Conservation (phyloP, 2,329 filamentous ascomycete genomes). For the Paraconiothyrium sp. region DNA sequence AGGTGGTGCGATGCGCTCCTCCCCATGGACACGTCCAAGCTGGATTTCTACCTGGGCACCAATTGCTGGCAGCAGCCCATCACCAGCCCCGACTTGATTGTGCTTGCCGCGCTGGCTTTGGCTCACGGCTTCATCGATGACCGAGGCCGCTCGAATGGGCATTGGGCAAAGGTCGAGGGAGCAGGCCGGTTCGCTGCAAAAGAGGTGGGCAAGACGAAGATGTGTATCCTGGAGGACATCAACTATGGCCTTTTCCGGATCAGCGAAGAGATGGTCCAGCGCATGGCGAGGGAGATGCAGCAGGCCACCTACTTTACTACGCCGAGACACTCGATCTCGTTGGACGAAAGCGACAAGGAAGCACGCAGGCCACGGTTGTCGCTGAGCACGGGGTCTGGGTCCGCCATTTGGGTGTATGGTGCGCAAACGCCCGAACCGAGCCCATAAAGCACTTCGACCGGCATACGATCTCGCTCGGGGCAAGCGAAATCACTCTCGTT, state of each 20-base stretch:
- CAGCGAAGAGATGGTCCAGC: constrained; percentile 42
- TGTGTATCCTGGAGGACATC: constrained; percentile 47
- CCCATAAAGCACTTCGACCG: constrained; percentile 32
- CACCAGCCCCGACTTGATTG: constrained; percentile 44
- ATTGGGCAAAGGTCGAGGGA: constrained; percentile 46
- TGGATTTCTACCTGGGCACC: constrained; percentile 27
- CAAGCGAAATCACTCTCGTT: neutral
- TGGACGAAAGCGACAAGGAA: constrained; percentile 18
- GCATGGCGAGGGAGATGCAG: constrained; percentile 44
- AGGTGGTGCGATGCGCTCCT: constrained; percentile 41
- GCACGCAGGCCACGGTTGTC: constrained; percentile 35
- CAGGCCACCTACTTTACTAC: constrained; percentile 22
- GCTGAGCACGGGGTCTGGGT: constrained; percentile 33
- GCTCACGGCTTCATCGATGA: constrained; percentile 49
- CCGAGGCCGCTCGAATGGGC: constrained; percentile 36
- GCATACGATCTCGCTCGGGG: neutral
- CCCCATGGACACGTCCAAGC: constrained; percentile 26
- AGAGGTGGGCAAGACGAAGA: constrained; percentile 46
- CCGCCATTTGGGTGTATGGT: constrained; percentile 44
- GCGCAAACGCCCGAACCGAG: constrained; percentile 52
- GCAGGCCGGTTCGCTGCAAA: constrained; percentile 33
- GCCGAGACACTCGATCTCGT: constrained; percentile 10
- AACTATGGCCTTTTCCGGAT: constrained; percentile 51
- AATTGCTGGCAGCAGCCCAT: constrained; percentile 26
- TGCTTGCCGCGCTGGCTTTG: constrained; percentile 47